Evolutionary conservation across 371 early-diverging fungal species (phyloP), one percentile per base, ranked within the genome.

Genomic region (Apophysomyces sp.): DNA sequence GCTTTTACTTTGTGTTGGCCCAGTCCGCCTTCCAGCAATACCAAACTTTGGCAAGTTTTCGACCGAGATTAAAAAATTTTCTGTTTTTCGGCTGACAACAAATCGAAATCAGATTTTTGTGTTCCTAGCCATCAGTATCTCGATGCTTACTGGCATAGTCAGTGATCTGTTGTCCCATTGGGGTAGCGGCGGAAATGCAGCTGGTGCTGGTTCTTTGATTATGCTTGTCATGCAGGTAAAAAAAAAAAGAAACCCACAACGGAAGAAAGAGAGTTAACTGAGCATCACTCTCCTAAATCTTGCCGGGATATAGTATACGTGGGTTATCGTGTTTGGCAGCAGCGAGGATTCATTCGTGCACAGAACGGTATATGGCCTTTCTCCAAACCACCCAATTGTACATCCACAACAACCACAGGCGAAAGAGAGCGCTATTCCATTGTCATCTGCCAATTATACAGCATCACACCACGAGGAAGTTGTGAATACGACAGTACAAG

Each of bases 1-100:
- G 37, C 1, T 49, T 69, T 15, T 64, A 63, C 41, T 44, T 53
- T 3, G 58, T 69, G 1, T 65, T 69, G 31, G 49, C 56, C n/a
- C 64, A 61, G 28, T 30, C 37, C 4, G 32, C 57, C 0, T 64
- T 61, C 29, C 26, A 12, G 3, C 58, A 69, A 52, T 69, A 69
- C 58, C 61, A 56, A 29, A 32, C 62, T 7, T 13, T 63, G 60
- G 68, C 57, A 67, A 26, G 16, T 44, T n/a, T 21, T 37, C 37
- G 37, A 54, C 15, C 16, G 21, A 30, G 39, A 16, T 32, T 15
- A n/a, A 41, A 58, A 24, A 41, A 27, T 57, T 30, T 58, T 28
- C 41, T 31, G 30, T 51, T 59, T n/a, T 32, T 52, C 6, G 16
- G 4, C 26, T 56, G 30, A 56, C 29, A 55, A 24, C 18, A 44